phyloP scores from a whole-genome alignment of 1,139 yeast genomes.

The Candida tropicalis region DNA sequence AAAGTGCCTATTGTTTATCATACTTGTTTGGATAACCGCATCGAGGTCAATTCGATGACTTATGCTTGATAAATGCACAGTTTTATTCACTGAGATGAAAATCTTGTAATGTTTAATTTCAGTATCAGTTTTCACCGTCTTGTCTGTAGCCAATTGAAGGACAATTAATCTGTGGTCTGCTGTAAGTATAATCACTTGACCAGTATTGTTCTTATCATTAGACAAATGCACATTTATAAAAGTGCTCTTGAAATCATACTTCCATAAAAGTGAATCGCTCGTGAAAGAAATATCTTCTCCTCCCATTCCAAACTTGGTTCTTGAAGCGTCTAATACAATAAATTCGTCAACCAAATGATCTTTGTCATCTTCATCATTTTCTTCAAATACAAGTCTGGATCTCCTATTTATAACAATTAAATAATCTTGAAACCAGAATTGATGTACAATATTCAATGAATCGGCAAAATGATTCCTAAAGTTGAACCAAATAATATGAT shows the following conservation, averaged over 20 bases:
- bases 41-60: constrained; percentile 27
- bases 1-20: constrained; percentile 37
- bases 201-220: constrained; percentile 10
- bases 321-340: constrained; percentile 36
- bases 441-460: constrained; percentile 36
- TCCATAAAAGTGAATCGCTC: constrained; percentile 45
- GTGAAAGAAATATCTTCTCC: constrained; percentile 38
- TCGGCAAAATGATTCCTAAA: constrained; percentile 39
- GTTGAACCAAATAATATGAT: constrained; percentile 46
- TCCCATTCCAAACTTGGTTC: constrained; percentile 39
- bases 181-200: constrained; percentile 33
- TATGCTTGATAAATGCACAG: constrained; percentile 40
- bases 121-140: constrained; percentile 9
- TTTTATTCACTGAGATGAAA: constrained; percentile 35
- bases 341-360: constrained; percentile 39
- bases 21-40: constrained; percentile 28
- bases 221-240: constrained; percentile 25
- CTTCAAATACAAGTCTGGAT: constrained; percentile 21
- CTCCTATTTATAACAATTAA: constrained; percentile 38
- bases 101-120: constrained; percentile 27
- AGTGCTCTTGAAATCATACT: constrained; percentile 36
- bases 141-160: constrained; percentile 27
- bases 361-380: constrained; percentile 15
- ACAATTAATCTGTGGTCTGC: constrained; percentile 33
- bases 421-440: constrained; percentile 40